Conservation (phyloP, 108 stramenopile genomes). For the Cyclotella distinguenda region DNA sequence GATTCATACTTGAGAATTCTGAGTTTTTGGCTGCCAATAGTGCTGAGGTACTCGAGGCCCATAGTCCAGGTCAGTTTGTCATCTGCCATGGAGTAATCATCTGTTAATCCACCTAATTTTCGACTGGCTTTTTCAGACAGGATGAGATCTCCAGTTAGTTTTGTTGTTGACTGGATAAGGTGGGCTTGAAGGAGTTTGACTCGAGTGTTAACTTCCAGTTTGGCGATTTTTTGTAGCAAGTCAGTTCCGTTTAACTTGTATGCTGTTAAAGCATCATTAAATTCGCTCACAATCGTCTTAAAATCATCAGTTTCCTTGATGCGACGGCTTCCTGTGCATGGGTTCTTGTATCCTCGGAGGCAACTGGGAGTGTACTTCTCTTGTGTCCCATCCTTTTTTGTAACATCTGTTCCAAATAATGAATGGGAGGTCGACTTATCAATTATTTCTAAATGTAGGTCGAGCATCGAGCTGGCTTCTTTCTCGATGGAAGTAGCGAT, state of each 20-base stretch:
- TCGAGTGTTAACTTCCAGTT: not conserved
- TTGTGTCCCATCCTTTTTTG: not conserved
- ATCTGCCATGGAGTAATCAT: not conserved
- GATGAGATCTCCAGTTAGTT: not conserved
- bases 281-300: conserved; percentile 3
- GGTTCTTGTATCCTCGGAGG: not conserved
- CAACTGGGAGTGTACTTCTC: not conserved
- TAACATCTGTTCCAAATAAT: not conserved
- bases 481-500: not conserved
- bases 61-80: not conserved
- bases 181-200: not conserved
- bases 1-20: not conserved
- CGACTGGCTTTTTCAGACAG: not conserved
- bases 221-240: not conserved
- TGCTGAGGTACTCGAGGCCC: not conserved
- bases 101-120: not conserved
- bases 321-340: not conserved
- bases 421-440: not conserved
- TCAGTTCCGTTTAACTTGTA: not conserved
- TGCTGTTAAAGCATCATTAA: not conserved
- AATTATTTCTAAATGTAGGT: not conserved
- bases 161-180: not conserved
- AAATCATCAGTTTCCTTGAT: conserved; percentile 4
- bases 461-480: not conserved
- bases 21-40: not conserved